phyloP scores from a whole-genome alignment of 2,329 filamentous ascomycete genomes.

The Cordyceps pruinosa region DNA sequence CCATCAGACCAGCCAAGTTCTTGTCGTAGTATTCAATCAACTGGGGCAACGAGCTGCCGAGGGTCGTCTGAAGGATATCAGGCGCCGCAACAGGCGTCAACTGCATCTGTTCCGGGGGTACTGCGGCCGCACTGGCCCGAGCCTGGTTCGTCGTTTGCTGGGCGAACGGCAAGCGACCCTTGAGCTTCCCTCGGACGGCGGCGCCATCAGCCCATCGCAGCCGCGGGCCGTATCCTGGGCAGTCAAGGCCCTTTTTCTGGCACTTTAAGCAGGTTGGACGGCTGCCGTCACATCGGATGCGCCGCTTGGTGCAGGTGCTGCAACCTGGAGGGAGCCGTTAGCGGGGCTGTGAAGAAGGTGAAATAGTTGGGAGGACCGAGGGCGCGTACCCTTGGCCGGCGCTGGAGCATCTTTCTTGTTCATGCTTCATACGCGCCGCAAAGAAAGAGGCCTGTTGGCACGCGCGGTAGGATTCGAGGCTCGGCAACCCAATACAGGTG shows the following conservation, averaged over 20 bases:
- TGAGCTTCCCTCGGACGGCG: conserved; percentile 22
- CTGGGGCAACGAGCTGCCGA: conserved; percentile 15
- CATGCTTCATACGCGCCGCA: not conserved
- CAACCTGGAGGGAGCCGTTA: conserved; percentile 16
- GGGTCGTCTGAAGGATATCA: conserved; percentile 1
- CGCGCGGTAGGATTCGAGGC: not conserved
- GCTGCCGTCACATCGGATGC: conserved; percentile 23
- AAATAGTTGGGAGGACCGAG: not conserved
- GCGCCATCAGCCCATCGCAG: conserved; percentile 25
- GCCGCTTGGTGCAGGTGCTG: conserved; percentile 22
- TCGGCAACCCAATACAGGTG: not conserved
- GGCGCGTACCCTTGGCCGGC: conserved; percentile 3
- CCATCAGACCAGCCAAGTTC: conserved; percentile 24
- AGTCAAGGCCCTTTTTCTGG: conserved; percentile 22
- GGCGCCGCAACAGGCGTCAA: not conserved
- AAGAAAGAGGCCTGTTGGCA: not conserved
- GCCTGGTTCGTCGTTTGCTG: not conserved
- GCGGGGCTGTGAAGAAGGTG: not conserved
- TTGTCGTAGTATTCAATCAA: conserved; percentile 25
- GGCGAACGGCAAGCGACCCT: conserved; percentile 17
- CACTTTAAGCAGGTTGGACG: conserved; percentile 23
- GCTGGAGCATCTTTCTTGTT: not conserved
- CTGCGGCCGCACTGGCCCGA: not conserved
- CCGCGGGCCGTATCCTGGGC: conserved; percentile 21
- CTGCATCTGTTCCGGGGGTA: not conserved